Base-by-base conservation (phyloP, 2,329 filamentous ascomycete genomes). In the Eutypa lata region DNA sequence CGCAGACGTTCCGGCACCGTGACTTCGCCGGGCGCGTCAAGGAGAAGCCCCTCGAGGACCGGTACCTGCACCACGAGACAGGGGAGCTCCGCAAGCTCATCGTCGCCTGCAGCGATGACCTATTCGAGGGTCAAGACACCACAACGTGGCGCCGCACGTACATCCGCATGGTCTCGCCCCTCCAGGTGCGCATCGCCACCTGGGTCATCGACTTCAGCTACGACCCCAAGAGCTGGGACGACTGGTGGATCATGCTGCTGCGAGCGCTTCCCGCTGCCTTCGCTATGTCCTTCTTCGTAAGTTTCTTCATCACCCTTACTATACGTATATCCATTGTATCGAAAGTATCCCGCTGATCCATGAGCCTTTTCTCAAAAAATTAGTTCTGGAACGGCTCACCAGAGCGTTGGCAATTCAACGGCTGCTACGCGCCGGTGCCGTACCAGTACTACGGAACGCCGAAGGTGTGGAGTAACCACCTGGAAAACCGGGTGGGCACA, bases 81-180 rank as follows among this genome's bases (percentile, higher is more conserved):
- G 60, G 60, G 8, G 31, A 49, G 8, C 47, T 59, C 2, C 52
- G 56, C 10, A 58, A 60, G 48, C 49, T 62, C 11, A 53, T 57
- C 21, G 55, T 62, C 2, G 37, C 50, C 18, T 50, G 22, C 40
- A 57, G 54, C 13, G 54, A 62, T n/a, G 54, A 55, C 3, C 52
- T 62, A 26, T 58, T 45, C 21, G 33, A 48, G 21, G 43, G 22
- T 7, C 24, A 33, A 2, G 38, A 53, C 13, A 55, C 38, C 21
- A 47, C 53, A 11, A 62, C 60, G 2, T 62, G 58, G 57, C 53
- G 50, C 7, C 50, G 57, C 11, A 62, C 57, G 7, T 62, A 54
- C 38, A 33, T 61, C 8, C 50, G 55, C 18, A 59, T 58, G 31
- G 40, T 52, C 16, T 45, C 52, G 8, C 54, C 54, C 7, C 28